Base-by-base conservation (phyloP, 1,284 basidiomycete genomes). In the Cutaneotrichosporon curvatum region DNA sequence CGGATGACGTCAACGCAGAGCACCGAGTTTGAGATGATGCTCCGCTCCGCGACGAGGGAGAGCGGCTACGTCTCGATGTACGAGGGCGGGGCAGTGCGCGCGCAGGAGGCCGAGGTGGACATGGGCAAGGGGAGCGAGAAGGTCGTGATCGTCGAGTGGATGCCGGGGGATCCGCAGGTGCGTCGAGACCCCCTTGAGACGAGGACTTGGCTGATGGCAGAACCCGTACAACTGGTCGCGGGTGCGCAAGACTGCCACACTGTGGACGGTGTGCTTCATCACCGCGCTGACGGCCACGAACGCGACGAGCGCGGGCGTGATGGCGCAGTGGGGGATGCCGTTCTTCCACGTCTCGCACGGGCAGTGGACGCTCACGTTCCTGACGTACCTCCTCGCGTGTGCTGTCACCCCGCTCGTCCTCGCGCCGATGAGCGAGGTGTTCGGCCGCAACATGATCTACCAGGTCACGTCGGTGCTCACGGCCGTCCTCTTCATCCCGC, bases 401-500 rank as follows among this genome's bases (percentile, higher is more conserved):
- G 52, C 62, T 9, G 55, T 67, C 35, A 62, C 66, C 0, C 70
- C 70, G 10, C 45, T 72, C 22, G 50, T 61, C 1, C 56, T 72
- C 19, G 70, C 70, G 3, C 70, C 70, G 3, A 36, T 68, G 16
- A 65, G 61, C 36, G 70, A 72, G 48, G 54, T 62, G 58, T 52
- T 61, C 28, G 67, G 67, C 2, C 42, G 67, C 11, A 65, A 65
- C 38, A 28, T 51, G 35, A 63, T 69, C 25, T 68, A 65, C 46
- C 65, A 67, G 39, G 51, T 67, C 15, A 64, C 65, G 3, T 58
- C 61, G 3, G 28, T 67, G 3, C 23, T 67, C 63, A 51, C 37
- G 38, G 55, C 58, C 2, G n/a, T 72, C 10, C 53, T 71, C 4
- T 73, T 68, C 57, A 43, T 73, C 8, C 70, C 71, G 0, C 66